phyloP scores from a whole-genome alignment of 805 yeast species.

The Candida ficus region DNA sequence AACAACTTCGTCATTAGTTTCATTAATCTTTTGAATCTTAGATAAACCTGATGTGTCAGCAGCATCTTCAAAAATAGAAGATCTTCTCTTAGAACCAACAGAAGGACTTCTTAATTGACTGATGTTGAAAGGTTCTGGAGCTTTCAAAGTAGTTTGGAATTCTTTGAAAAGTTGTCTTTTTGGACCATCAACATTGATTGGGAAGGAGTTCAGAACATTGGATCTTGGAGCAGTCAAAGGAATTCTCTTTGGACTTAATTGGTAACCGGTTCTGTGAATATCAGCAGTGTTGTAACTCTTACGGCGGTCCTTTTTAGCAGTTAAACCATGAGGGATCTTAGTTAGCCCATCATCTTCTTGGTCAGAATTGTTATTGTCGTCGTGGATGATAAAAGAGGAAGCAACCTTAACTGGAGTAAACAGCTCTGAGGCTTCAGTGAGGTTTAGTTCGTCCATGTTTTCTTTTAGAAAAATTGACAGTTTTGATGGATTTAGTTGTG shows the following conservation, averaged over 20 bases:
- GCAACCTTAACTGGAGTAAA: conserved; percentile 21
- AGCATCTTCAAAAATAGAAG: conserved; percentile 3
- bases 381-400: conserved; percentile 16
- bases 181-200: conserved; percentile 15
- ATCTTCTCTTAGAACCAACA: conserved; percentile 10
- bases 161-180: conserved; percentile 20
- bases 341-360: conserved; percentile 15
- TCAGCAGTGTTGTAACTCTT: conserved; percentile 18
- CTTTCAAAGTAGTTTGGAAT: background rate
- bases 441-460: conserved; percentile 2
- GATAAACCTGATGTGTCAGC: background rate
- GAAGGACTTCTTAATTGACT: too few relatives aligned
- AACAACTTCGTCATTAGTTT: background rate
- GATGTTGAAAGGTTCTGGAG: too few relatives aligned
- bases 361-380: conserved; percentile 8
- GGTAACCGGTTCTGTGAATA: background rate
- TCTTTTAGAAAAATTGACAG: too few relatives aligned
- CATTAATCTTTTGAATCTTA: conserved; percentile 5
- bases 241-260: conserved; percentile 19
- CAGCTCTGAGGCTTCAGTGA: conserved; percentile 14
- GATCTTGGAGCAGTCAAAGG: conserved; percentile 30
- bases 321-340: conserved; percentile 43
- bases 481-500: background rate
- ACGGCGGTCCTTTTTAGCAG: conserved; percentile 27
- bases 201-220: conserved; percentile 22